Percentiles rank a stretch among this genome's conserved stretches.
These are phyloP conservation scores for Verticillium albo-atrum DNA, from an alignment of 2,329 filamentous ascomycete genomes.

Conservation along the genomic window DNA sequence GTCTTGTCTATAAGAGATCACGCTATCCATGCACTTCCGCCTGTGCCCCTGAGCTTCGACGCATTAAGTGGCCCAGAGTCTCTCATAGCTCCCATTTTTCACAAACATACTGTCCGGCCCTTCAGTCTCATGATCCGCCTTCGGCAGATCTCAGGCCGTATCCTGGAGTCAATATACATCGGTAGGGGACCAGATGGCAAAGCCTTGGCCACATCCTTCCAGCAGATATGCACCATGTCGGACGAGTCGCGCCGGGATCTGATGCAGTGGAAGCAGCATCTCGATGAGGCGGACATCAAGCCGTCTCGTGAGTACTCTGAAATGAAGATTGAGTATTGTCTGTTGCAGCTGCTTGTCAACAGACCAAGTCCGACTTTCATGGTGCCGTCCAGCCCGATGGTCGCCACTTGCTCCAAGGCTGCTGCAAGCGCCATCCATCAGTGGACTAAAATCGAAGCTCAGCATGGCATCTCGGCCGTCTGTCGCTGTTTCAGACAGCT, in stretches of 20 bases:
- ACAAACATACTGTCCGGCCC: constrained; percentile 8
- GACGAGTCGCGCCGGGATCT: constrained; percentile 12
- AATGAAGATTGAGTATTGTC: constrained; percentile 17
- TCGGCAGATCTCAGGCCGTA: constrained; percentile 14
- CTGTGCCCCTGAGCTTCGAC: constrained; percentile 9
- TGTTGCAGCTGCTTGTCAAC: constrained; percentile 15
- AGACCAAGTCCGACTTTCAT: constrained; percentile 19
- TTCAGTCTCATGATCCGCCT: constrained; percentile 12
- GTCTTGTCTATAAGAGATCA: constrained; percentile 18
- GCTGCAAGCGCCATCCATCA: constrained; percentile 14
- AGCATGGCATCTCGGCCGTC: constrained; percentile 12
- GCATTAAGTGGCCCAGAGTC: constrained; percentile 8
- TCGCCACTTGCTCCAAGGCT: constrained; percentile 14
- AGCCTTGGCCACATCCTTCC: constrained; percentile 13
- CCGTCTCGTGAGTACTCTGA: constrained; percentile 17
- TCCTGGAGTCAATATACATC: constrained; percentile 19
- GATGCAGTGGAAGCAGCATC: constrained; percentile 13
- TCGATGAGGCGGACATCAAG: constrained; percentile 12
- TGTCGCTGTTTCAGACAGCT: constrained; percentile 15
- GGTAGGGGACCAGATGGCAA: constrained; percentile 15
- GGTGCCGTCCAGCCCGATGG: constrained; percentile 17
- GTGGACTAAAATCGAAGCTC: constrained; percentile 12
- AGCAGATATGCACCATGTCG: constrained; percentile 14
- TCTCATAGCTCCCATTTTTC: constrained; percentile 6
- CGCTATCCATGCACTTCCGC: constrained; percentile 15